Evolutionary conservation across 345 rosid species (phyloP).

Genomic region (Punica granatum): DNA sequence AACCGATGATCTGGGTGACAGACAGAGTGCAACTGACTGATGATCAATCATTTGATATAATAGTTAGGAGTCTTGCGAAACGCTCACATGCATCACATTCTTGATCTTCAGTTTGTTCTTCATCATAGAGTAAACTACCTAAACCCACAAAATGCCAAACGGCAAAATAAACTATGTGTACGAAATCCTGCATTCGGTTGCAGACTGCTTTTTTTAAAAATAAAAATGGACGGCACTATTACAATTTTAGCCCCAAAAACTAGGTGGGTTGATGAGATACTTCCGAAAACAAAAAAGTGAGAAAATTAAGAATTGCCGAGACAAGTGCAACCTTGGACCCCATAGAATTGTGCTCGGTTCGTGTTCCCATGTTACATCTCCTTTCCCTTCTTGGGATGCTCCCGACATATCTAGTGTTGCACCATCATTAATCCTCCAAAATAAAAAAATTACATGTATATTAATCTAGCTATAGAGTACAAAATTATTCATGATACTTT

Average conservation of each 20-base stretch:
- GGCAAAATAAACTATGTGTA: neutral
- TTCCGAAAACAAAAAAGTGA: neutral
- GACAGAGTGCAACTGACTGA: neutral
- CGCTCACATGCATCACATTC: constrained; percentile 14
- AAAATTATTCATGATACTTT: neutral
- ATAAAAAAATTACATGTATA: neutral
- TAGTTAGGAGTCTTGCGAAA: neutral
- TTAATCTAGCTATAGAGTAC: neutral
- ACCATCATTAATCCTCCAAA: neutral
- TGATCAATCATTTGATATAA: constrained; percentile 6
- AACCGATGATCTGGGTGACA: neutral
- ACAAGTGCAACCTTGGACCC: constrained; percentile 11
- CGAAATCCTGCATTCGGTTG: neutral
- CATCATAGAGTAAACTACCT: neutral
- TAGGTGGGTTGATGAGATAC: neutral
- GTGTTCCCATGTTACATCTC: constrained; percentile 1
- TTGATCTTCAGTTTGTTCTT: neutral
- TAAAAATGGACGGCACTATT: neutral
- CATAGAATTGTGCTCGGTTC: neutral
- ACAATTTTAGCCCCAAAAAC: neutral
- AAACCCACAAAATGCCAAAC: neutral
- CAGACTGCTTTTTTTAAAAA: neutral
- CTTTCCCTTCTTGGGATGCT: neutral
- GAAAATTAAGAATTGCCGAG: neutral
- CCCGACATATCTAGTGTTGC: neutral